Conservation (phyloP, 1,284 basidiomycete species). For the Sporisorium iseilematis-ciliati region DNA sequence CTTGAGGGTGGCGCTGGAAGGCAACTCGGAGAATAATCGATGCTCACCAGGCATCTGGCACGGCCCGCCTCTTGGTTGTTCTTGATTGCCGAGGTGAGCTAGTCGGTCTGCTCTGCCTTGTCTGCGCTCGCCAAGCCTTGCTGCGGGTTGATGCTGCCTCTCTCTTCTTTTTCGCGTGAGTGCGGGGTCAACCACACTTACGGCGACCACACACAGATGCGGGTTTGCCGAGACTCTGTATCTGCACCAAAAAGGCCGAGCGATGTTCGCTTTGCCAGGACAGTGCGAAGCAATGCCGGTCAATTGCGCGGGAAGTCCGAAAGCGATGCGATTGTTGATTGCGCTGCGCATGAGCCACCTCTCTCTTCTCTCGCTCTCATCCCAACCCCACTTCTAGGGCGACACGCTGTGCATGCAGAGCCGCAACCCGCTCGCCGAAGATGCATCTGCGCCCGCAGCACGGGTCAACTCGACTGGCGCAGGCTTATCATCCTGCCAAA, state of each 20-base stretch:
- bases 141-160: background rate
- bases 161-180: constrained; percentile 4
- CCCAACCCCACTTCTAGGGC: background rate
- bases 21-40: background rate
- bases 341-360: constrained; percentile 1
- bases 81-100: constrained; percentile 4
- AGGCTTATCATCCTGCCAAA: too few species aligned
- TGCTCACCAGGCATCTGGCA: background rate
- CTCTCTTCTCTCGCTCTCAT: background rate
- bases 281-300: background rate
- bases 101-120: background rate
- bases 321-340: background rate
- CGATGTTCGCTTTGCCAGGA: background rate
- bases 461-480: constrained; percentile 1
- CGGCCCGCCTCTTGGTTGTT: background rate
- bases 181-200: background rate
- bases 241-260: constrained; percentile 3
- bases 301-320: background rate
- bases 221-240: constrained; percentile 1
- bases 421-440: constrained; percentile 2
- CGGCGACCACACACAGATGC: constrained; percentile 1
- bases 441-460: background rate
- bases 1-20: background rate
- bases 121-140: constrained; percentile 2
- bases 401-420: background rate